These are phyloP conservation scores for Trypanosomatidae sp. DNA, from an alignment of 208 protist species.

Conservation along the genomic window DNA sequence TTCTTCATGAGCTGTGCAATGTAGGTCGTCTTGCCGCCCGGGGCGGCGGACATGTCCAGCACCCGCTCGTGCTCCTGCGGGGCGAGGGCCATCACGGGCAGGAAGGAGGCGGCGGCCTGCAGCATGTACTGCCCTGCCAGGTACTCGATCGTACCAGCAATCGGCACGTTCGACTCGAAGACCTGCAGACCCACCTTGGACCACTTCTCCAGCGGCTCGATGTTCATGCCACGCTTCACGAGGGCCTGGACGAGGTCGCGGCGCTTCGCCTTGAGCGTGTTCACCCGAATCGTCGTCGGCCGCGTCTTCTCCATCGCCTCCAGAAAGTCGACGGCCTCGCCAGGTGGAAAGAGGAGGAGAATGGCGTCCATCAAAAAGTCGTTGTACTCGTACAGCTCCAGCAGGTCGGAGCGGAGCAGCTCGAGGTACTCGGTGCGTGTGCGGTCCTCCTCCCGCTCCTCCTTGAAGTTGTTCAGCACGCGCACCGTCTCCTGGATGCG, in stretches of 20 bases:
- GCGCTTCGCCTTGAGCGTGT: constrained; percentile 97
- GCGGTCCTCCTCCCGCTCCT: constrained; percentile 84
- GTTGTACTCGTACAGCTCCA: constrained; percentile 96
- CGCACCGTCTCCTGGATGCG: constrained; percentile 92
- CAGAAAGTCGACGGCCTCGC: constrained; percentile 96
- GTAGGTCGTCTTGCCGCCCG: constrained; percentile 99
- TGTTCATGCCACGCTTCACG: constrained; percentile 96
- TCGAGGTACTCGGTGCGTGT: constrained; percentile 95
- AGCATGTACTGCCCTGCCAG: constrained; percentile 99
- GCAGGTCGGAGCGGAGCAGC: constrained; percentile 90
- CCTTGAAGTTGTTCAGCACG: constrained; percentile 94
- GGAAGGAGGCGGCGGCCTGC: constrained; percentile 98
- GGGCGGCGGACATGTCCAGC: constrained; percentile 99
- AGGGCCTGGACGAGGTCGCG: constrained; percentile 96
- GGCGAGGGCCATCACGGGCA: constrained; percentile 97
- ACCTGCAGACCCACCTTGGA: constrained; percentile 98
- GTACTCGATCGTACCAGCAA: constrained; percentile 99
- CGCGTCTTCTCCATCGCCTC: constrained; percentile 97
- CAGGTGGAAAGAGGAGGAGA: constrained; percentile 94
- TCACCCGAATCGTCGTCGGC: constrained; percentile 98
- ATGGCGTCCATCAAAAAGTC: constrained; percentile 94
- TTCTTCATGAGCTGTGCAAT: constrained; percentile 99
- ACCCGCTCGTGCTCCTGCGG: constrained; percentile 94
- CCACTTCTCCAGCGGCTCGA: constrained; percentile 97
- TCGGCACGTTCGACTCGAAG: constrained; percentile 97